Base-by-base conservation (phyloP, 176 grass and related monocot genomes). In the Rhipidocladum racemiflorum region DNA sequence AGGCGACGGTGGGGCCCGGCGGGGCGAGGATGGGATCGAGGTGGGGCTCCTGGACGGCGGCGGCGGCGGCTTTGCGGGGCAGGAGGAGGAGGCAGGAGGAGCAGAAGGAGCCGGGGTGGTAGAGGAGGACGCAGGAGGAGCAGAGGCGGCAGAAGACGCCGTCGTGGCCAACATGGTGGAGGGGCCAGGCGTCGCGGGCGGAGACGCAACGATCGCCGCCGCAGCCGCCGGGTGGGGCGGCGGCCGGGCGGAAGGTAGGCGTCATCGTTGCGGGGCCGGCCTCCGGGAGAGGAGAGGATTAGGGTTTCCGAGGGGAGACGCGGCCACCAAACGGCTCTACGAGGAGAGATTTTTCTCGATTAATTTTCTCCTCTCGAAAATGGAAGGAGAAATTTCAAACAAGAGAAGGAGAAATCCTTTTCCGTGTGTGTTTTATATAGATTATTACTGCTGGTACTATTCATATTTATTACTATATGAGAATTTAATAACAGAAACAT, bases 51-150 rank as follows among this genome's bases (percentile, higher is more conserved):
- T 36, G 42, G 69, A 4, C 20, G 24, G 13, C 15, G 28, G 11
- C 21, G 56, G 56, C 32, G 68, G 45, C 34, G 14, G n/a, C n/a
- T n/a, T 18, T 21, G 68, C 18, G n/a, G 54, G 78, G 40, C 63
- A 99, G 76, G 71, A 98, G 74, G 68, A 84, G 82, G 68, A 95
- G 87, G 82, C 96, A 99, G 83, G 88, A 62, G 8, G 91, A 84
- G 88, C 96, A 99, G 82, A 95, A 95, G 76, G 68, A 35, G 35
- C 83, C 55, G 2, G 87, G 91, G 72, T 88, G 79, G 88, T 99
- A 95, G 54, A 88, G 89, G 76, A 99, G 87, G 54, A 99, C 92
- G 73, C 92, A 99, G 30, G 87, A 79, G 72, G 96, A 95, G 88
- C 96, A 99, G 55, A 99, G 85, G 17, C 80, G 91, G 75, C 88